Base-by-base conservation (phyloP, 1,284 basidiomycete genomes). In the Stygiomarasmius scandens region DNA sequence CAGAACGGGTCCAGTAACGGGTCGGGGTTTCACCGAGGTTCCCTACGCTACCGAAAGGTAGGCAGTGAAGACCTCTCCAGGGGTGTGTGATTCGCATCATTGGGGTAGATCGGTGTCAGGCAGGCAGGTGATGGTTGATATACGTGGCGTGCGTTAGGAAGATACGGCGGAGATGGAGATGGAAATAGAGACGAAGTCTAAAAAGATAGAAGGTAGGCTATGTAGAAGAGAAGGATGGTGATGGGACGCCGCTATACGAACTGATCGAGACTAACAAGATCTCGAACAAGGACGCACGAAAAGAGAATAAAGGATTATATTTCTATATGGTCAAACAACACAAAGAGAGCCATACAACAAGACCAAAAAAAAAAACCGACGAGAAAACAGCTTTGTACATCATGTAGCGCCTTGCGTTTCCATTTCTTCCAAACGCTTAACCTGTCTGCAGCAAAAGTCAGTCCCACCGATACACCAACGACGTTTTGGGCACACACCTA, bases 401-500 rank as follows among this genome's bases (percentile, higher is more conserved):
- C 52, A 51, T 52, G 43, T 52, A 27, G 34, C 43, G 20, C 29
- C 55, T 24, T 47, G 55, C 22, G 56, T 55, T 44, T 60, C 58
- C 27, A 48, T 38, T 32, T 60, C 58, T 60, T 60, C 58, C 43
- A 60, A 45, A 20, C 58, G 50, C 29, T 51, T 29, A 12, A 60
- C 54, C 41, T 60, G 58, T 41, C 58, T 60, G 34, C 24, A 23
- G 38, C n/a, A 47, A 41, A 25, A 20, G 36, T 44, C n/a, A 50
- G 47, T 27, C 12, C 27, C 20, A 36, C 32, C 20, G 14, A 23
- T 19, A 25, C 38, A 41, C 6, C 6, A 41, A n/a, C 8, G 34
- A 29, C 46, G 2, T 1, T 43, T 1, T 6, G 14, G 32, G 53
- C 29, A 32, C 86, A 67, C 64, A 90, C 92, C 84, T 83, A 72